Evolutionary conservation across 2,329 filamentous ascomycete genomes (phyloP).

Genomic region (Fusarium udum): DNA sequence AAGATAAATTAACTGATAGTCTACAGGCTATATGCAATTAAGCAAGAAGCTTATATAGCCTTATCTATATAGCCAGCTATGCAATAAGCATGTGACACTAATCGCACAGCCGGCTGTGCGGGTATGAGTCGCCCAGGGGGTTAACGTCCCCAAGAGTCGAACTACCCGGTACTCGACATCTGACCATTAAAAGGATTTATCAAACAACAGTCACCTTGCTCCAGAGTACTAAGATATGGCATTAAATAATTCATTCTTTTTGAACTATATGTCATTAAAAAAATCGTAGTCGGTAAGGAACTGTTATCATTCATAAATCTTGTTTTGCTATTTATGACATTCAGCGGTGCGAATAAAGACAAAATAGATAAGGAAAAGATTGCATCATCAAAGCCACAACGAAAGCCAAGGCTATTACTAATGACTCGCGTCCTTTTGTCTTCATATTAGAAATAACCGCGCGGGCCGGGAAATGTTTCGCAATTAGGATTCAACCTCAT

Average conservation of each 20-base stretch:
- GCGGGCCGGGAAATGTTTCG: neutral
- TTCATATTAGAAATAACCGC: neutral
- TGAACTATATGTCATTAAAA: accelerated
- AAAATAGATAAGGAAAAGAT: accelerated
- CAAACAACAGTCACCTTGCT: accelerated
- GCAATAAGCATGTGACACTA: too few species aligned
- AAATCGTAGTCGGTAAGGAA: accelerated
- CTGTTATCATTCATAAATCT: accelerated
- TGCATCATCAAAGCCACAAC: accelerated
- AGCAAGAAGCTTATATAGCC: too few species aligned
- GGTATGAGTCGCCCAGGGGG: too few species aligned
- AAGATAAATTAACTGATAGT: too few species aligned
- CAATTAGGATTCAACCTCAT: neutral
- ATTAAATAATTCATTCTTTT: accelerated
- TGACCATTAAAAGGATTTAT: accelerated
- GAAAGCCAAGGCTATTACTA: accelerated
- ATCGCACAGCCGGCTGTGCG: too few species aligned
- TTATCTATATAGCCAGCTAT: too few species aligned
- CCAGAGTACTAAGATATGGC: accelerated
- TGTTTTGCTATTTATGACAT: accelerated
- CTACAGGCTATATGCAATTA: too few species aligned
- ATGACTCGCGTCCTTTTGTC: neutral
- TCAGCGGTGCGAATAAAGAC: accelerated
- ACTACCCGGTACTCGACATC: neutral
- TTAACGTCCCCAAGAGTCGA: neutral